Base-by-base conservation (phyloP, 2,329 filamentous ascomycete genomes). In the Curvularia sp. region DNA sequence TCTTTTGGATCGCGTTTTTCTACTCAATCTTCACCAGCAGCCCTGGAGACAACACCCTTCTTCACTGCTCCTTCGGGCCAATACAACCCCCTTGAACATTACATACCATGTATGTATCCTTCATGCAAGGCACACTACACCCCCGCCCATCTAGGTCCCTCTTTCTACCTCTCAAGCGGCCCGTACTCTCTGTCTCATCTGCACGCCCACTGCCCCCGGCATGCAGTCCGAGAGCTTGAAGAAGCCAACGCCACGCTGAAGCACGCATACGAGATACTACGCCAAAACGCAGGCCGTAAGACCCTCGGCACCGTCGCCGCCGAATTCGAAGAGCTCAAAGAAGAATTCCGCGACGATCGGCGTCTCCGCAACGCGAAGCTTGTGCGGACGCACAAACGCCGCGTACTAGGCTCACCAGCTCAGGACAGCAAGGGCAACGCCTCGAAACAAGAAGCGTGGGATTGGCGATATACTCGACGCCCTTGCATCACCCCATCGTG, bases 221-320 rank as follows among this genome's bases (percentile, higher is more conserved):
- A 75, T 25, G 72, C 72, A 0, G 65, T 60, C 36, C 59, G 62
- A 38, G 72, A 76, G n/a, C 60, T 74, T 18, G 66, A 65, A 34
- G 55, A 64, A 25, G 68, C 70, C 5, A 74, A 69, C 43, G 54
- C 59, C 3, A 41, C 57, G 2, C 71, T 66, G 52, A 75, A 74
- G 23, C 57, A 34, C 4, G 63, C 67, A 18, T 74, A 66, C 55
- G 73, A 76, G 43, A 21, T 36, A 8, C 65, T 74, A 59, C 64
- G 73, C 15, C 73, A 76, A 50, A 71, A 69, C n/a, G 72, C 72
- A 5, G 71, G 72, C 12, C 70, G 73, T 28, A 72, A 71, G 51
- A 74, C 71, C 3, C 68, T 76, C 8, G 66, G 69, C 9, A 36
- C 53, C 9, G 65, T 76, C 5, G 70, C 68, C 5, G 59, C 59